phyloP scores from a whole-genome alignment of 2,329 filamentous ascomycete species.

The Alternaria triticimaculans region DNA sequence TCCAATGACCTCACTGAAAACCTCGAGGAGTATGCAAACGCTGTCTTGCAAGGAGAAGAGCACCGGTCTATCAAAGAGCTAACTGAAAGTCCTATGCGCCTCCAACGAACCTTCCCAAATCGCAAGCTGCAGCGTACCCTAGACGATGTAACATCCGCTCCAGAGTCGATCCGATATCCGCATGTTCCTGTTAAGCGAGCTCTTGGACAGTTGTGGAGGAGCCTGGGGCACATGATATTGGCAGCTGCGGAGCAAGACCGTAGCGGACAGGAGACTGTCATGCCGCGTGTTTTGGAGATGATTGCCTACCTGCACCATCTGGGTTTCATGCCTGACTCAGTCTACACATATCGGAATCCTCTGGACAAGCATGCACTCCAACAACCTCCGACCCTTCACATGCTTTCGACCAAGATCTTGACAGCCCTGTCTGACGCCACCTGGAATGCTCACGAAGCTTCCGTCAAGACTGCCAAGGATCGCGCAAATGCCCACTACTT shows the following conservation, averaged over 20 bases:
- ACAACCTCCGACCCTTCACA: constrained; percentile 56
- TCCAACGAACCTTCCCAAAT: constrained; percentile 20
- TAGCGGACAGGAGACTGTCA: constrained; percentile 36
- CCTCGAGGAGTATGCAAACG: constrained; percentile 23
- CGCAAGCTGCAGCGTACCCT: constrained; percentile 25
- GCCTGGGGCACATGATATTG: constrained; percentile 55
- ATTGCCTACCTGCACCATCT: constrained; percentile 57
- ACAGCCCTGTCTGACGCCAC: constrained; percentile 59
- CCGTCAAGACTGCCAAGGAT: constrained; percentile 34
- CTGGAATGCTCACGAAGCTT: constrained; percentile 56
- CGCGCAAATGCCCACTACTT: constrained; percentile 49
- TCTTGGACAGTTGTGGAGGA: constrained; percentile 56
- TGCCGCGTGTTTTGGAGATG: constrained; percentile 55
- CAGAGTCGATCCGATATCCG: constrained; percentile 31
- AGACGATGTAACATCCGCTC: constrained; percentile 34
- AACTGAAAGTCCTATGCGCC: constrained; percentile 31
- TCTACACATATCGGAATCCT: constrained; percentile 51
- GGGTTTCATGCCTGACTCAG: constrained; percentile 55
- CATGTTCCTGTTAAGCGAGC: constrained; percentile 41
- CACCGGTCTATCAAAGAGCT: constrained; percentile 27
- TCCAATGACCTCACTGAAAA: constrained; percentile 13
- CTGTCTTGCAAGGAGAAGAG: constrained; percentile 23
- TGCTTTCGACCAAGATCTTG: constrained; percentile 57
- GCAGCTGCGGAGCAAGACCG: constrained; percentile 34
- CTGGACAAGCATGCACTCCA: constrained; percentile 48